Percentiles rank a stretch among this genome's conserved stretches.
phyloP scores from a whole-genome alignment of 495 filamentous ascomycete genomes.

The Aspergillus carlsbadensis region DNA sequence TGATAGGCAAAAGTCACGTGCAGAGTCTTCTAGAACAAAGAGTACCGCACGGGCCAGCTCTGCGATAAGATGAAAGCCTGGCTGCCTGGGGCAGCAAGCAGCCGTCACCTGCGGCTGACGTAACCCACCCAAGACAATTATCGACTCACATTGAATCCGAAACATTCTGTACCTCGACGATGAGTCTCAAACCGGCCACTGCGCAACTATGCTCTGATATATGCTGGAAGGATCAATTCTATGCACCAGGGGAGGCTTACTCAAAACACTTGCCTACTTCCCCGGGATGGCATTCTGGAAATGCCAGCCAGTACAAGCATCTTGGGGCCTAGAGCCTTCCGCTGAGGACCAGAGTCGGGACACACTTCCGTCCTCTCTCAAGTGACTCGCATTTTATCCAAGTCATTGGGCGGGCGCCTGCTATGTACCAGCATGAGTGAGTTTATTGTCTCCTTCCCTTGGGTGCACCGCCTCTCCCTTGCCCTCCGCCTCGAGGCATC shows the following conservation, averaged over 20 bases:
- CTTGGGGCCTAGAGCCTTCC: constrained; percentile 6
- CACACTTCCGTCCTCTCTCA: neutral
- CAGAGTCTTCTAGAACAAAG: constrained; percentile 11
- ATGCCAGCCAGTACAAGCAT: constrained; percentile 3
- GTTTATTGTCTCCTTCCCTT: neutral
- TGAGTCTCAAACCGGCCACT: constrained; percentile 12
- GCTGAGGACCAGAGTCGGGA: constrained; percentile 2
- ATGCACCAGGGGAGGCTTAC: neutral
- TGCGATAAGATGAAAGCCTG: constrained; percentile 1
- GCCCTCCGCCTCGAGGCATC: constrained; percentile 4
- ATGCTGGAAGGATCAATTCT: neutral
- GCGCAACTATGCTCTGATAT: neutral
- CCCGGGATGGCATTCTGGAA: neutral
- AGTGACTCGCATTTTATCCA: neutral
- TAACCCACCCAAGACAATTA: constrained; percentile 18
- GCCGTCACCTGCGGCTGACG: constrained; percentile 22
- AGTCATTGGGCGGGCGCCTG: neutral
- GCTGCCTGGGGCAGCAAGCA: neutral
- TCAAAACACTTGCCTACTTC: neutral
- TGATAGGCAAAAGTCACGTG: constrained; percentile 25
- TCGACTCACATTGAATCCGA: constrained; percentile 17
- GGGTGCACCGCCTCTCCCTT: neutral
- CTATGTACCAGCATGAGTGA: neutral
- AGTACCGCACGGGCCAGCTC: neutral
- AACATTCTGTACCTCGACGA: constrained; percentile 9